phyloP scores from a whole-genome alignment of 169 alveolate species.

The Eimeria nieschulzi region DNA sequence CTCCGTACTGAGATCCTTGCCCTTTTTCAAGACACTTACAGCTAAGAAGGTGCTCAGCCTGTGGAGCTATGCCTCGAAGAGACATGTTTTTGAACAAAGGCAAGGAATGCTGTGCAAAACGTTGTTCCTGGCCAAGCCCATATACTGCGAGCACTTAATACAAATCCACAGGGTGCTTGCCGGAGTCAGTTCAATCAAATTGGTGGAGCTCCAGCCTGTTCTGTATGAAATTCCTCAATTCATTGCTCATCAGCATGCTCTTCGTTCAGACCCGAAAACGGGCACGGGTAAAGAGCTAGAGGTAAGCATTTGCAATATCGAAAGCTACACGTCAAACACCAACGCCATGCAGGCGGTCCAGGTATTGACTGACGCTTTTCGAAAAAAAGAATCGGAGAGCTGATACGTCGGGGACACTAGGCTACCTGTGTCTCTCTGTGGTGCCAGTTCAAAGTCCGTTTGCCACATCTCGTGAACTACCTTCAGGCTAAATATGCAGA shows the following conservation, averaged over 20 bases:
- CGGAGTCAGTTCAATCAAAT: conserved; percentile 46
- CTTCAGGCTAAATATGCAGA: conserved; percentile 44
- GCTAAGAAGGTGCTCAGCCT: conserved; percentile 42
- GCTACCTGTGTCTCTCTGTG: no score
- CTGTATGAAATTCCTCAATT: conserved; percentile 56
- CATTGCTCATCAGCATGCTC: conserved; percentile 41
- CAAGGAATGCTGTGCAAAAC: conserved; percentile 48
- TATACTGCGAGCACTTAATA: conserved; percentile 13
- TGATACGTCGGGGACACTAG: no score
- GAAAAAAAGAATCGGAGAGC: no score
- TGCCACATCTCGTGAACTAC: background rate
- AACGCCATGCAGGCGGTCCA: background rate
- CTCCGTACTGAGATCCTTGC: conserved; percentile 67
- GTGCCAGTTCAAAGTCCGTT: no score
- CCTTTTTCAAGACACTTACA: conserved; percentile 66
- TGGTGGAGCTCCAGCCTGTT: conserved; percentile 39
- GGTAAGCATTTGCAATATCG: conserved; percentile 23
- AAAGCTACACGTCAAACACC: background rate
- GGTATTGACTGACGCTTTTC: background rate
- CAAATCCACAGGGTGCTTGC: conserved; percentile 59
- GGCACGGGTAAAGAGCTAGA: conserved; percentile 66
- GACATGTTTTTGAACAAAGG: conserved; percentile 43
- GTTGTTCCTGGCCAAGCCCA: conserved; percentile 70
- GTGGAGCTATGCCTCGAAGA: conserved; percentile 60
- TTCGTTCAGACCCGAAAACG: conserved; percentile 62